Evolutionary conservation across 345 rosid genomes (phyloP).

Genomic region (Raphanus sativus): DNA sequence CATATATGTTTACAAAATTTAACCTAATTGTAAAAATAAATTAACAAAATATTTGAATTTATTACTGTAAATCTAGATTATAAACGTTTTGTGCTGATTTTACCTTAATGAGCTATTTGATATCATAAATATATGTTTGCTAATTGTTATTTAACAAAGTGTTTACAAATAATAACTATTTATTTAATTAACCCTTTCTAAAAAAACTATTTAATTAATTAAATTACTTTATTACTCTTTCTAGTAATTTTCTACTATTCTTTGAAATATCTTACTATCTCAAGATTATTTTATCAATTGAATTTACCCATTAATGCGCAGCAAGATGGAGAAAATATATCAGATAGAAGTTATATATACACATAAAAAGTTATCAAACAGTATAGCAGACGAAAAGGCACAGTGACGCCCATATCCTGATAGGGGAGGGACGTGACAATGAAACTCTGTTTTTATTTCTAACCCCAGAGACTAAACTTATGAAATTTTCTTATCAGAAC

Average conservation of each 20-base stretch:
- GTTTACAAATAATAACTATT: not conserved
- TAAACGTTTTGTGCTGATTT: not conserved
- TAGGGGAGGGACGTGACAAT: slow-evolving; percentile 37
- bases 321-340: not conserved
- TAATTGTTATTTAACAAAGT: not conserved
- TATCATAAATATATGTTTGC: not conserved
- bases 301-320: not conserved
- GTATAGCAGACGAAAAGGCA: slow-evolving; percentile 34
- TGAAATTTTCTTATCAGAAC: slow-evolving; percentile 25
- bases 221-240: not conserved
- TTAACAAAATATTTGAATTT: not conserved
- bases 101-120: not conserved
- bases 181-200: not conserved
- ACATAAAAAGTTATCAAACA: not conserved
- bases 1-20: not conserved
- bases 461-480: slow-evolving; percentile 3
- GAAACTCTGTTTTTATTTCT: not conserved
- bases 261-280: not conserved
- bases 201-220: too few relatives aligned
- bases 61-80: not conserved
- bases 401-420: slow-evolving; percentile 37
- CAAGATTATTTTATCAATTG: not conserved
- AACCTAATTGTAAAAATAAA: too few relatives aligned
- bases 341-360: not conserved
- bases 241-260: not conserved